Evolutionary conservation across 1,284 basidiomycete species (phyloP).

Genomic region (Cystobasidium pallidum): DNA sequence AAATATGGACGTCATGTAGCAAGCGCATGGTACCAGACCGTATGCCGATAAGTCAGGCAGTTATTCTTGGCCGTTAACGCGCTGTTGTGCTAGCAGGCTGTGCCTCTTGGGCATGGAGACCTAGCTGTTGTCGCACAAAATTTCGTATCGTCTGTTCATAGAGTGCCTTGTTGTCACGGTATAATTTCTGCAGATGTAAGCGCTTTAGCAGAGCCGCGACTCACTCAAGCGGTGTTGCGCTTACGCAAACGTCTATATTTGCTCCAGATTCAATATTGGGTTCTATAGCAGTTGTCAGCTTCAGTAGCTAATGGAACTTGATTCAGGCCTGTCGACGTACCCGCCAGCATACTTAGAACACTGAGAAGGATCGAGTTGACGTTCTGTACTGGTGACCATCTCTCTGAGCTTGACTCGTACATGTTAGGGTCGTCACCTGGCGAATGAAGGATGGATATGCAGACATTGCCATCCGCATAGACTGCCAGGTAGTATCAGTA

Average conservation of each 20-base stretch:
- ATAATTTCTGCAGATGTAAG: constrained; percentile 66
- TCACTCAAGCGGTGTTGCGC: constrained; percentile 27
- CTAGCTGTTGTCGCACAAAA: constrained; percentile 60
- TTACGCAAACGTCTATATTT: constrained; percentile 75
- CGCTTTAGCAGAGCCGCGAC: neutral
- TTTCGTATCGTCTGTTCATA: constrained; percentile 61
- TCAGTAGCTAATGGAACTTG: neutral
- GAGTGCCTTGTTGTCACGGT: constrained; percentile 75
- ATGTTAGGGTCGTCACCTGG: constrained; percentile 81
- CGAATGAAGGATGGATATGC: constrained; percentile 97
- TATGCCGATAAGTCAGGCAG: too few relatives aligned
- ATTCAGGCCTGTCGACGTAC: constrained; percentile 58
- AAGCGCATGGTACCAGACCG: neutral
- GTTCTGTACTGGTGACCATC: constrained; percentile 97
- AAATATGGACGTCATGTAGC: neutral
- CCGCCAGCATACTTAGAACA: constrained; percentile 98
- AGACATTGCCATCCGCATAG: constrained; percentile 92
- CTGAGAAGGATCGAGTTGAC: constrained; percentile 91
- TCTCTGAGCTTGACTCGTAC: constrained; percentile 87
- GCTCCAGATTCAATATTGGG: constrained; percentile 99
- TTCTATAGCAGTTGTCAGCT: constrained; percentile 61
- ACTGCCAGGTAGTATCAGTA: constrained; percentile 60
- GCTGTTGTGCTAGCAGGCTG: neutral
- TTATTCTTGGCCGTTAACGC: neutral
- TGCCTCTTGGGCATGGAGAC: constrained; percentile 53